These are phyloP conservation scores for Cordyceps pruinosa DNA, from an alignment of 2,329 filamentous ascomycete species.

Conservation along the genomic window DNA sequence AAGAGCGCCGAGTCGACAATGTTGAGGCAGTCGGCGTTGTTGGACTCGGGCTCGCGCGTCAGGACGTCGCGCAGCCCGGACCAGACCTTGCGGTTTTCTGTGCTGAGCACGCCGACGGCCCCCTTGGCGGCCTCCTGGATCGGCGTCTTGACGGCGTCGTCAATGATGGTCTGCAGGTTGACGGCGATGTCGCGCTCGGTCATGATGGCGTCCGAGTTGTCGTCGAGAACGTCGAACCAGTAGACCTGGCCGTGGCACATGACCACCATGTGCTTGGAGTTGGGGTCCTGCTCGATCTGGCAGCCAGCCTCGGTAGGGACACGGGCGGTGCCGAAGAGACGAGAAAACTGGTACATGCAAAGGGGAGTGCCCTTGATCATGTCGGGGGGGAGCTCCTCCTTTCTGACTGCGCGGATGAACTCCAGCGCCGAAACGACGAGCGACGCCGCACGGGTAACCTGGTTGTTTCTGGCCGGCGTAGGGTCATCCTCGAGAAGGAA, in stretches of 20 bases:
- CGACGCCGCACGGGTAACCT: conserved; percentile 89
- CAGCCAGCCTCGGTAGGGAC: conserved; percentile 93
- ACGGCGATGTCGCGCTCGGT: conserved; percentile 86
- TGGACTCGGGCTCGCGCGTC: conserved; percentile 77
- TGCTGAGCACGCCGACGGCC: conserved; percentile 86
- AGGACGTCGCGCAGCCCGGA: conserved; percentile 83
- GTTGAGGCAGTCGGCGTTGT: conserved; percentile 91
- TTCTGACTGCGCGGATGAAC: conserved; percentile 87
- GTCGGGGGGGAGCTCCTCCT: conserved; percentile 88
- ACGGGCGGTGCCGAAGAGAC: conserved; percentile 88
- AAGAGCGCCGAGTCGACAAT: conserved; percentile 95
- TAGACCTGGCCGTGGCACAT: conserved; percentile 95
- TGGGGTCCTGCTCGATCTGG: conserved; percentile 88
- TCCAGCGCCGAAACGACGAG: conserved; percentile 83
- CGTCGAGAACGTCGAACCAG: conserved; percentile 96
- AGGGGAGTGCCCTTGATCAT: conserved; percentile 75
- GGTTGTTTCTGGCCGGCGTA: conserved; percentile 91
- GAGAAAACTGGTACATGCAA: conserved; percentile 97
- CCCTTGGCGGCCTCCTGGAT: conserved; percentile 95
- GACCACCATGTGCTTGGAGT: conserved; percentile 89
- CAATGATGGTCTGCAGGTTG: conserved; percentile 86
- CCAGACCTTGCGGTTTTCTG: conserved; percentile 95
- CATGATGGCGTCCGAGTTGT: conserved; percentile 95
- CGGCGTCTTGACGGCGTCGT: conserved; percentile 81
- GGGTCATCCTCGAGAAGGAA: conserved; percentile 97